Conservation (phyloP, 176 grass and related monocot genomes). For the Avena insularis region DNA sequence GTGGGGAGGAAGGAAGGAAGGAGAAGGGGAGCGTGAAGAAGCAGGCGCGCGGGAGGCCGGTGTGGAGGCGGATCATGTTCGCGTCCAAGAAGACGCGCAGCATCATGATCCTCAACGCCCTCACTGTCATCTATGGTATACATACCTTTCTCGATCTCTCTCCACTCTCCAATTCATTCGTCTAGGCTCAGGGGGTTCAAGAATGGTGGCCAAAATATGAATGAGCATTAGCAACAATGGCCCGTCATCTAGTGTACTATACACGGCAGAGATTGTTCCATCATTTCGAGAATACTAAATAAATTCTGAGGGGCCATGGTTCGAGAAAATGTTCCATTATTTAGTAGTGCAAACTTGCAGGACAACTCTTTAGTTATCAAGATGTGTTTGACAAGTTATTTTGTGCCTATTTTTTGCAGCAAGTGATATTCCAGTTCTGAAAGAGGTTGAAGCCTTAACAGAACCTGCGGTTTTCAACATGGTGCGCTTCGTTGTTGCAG, state of each 20-base stretch:
- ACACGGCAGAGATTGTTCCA: neutral
- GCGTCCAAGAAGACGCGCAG: conserved; percentile 93
- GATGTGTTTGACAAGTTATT: neutral
- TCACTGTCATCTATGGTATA: conserved; percentile 92
- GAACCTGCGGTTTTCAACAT: conserved; percentile 89
- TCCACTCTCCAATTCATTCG: neutral
- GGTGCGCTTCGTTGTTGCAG: conserved; percentile 77
- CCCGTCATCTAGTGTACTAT: neutral
- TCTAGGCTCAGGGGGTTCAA: neutral
- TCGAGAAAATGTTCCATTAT: neutral
- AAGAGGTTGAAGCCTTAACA: conserved; percentile 87
- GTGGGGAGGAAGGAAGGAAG: neutral
- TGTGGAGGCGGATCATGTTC: conserved; percentile 91
- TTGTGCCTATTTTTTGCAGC: conserved; percentile 47
- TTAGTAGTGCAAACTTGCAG: neutral
- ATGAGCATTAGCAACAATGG: neutral
- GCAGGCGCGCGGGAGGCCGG: conserved; percentile 39
- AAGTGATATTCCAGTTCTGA: conserved; percentile 96
- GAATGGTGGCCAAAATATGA: neutral
- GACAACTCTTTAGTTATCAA: neutral
- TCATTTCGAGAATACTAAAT: neutral
- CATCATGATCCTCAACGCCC: conserved; percentile 89
- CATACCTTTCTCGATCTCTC: neutral
- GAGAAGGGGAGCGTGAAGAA: conserved; percentile 32
- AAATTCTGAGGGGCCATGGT: too few relatives aligned